Base-by-base conservation (phyloP, 2,329 filamentous ascomycete genomes). In the Aspergillus udagawae region DNA sequence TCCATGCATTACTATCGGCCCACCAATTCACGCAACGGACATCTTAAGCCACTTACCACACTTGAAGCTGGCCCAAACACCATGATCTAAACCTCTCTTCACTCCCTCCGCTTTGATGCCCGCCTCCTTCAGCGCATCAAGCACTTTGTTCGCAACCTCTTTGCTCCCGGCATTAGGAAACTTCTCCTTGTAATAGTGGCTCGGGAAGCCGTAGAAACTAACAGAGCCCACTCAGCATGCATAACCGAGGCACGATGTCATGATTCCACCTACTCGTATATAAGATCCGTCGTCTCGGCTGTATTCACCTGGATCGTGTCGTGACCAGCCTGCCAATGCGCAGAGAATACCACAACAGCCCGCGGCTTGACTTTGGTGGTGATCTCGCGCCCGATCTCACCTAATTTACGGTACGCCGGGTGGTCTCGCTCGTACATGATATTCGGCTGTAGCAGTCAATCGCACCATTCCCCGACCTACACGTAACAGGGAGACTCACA, bases 291-390 rank as follows among this genome's bases (percentile, higher is more conserved):
- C n/a, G 79, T 74, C 56, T 84, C 84, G 3, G 83, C 85, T 8
- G 82, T 83, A 70, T 90, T 91, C 63, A 91, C 80, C 65, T 87
- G 77, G 60, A 91, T 82, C 3, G 76, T 79, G 63, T 81, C 76
- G 42, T 74, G 73, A 1, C 67, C 54, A 6, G 81, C 85, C 73
- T 90, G 86, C 89, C 89, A 92, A 72, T 92, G 89, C 1, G 88
- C 89, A 0, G 88, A 91, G 69, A 92, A 87, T 27, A 91, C 86
- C 1, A 92, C 84, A 17, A 92, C 81, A 1, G 88, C 89, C 60
- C 83, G 86, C 1, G 89, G 89, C 65, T 86, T 87, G 47, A 91
- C 83, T 60, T 84, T 83, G 28, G 82, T 77, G 0, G 87, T 90
- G 68, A 92, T 90, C 65, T 91, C 88, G 7, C 72, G 78, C 45